Percentiles rank a stretch among this genome's conserved stretches.
These are phyloP conservation scores for Gamsiella multidivaricata DNA, from an alignment of 192 early-diverging fungal genomes.

Conservation along the genomic window DNA sequence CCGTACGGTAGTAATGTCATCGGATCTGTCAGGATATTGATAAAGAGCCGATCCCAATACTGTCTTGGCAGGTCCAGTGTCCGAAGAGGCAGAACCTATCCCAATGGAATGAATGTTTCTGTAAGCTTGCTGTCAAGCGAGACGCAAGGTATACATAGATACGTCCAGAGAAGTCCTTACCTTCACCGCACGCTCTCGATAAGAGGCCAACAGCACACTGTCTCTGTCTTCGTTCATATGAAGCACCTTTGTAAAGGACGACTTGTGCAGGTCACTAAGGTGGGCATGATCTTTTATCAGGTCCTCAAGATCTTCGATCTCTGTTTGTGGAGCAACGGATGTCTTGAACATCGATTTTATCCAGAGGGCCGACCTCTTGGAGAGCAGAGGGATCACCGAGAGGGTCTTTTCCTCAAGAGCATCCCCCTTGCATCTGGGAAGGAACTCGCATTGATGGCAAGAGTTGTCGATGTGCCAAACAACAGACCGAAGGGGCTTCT, in stretches of 20 bases:
- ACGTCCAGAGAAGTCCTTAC: neutral
- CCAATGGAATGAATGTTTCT: neutral
- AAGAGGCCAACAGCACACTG: constrained; percentile 16
- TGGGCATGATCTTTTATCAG: constrained; percentile 5
- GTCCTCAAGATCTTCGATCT: constrained; percentile 44
- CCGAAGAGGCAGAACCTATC: constrained; percentile 21
- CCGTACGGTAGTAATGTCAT: constrained; percentile 23
- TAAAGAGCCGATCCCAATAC: constrained; percentile 14
- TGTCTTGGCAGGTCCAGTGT: constrained; percentile 32
- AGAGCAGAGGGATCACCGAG: constrained; percentile 34
- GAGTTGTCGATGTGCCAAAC: constrained; percentile 47
- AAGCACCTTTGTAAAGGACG: constrained; percentile 11
- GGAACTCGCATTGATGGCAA: constrained; percentile 47
- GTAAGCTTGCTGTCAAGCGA: too few relatives aligned
- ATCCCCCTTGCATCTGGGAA: constrained; percentile 23
- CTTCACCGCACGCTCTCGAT: neutral
- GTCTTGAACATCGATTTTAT: constrained; percentile 23
- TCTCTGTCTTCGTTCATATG: neutral
- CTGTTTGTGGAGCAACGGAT: neutral
- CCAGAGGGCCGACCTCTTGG: constrained; percentile 33
- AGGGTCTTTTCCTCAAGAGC: constrained; percentile 27
- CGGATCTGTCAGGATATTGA: constrained; percentile 29
- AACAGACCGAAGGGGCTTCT: constrained; percentile 11
- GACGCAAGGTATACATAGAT: neutral
- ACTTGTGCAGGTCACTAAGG: neutral